A percentile compares a stretch with the other conserved stretches of the same genome.
phyloP scores from a whole-genome alignment of 441 rosid genomes.

The Syzygium syzygioides region DNA sequence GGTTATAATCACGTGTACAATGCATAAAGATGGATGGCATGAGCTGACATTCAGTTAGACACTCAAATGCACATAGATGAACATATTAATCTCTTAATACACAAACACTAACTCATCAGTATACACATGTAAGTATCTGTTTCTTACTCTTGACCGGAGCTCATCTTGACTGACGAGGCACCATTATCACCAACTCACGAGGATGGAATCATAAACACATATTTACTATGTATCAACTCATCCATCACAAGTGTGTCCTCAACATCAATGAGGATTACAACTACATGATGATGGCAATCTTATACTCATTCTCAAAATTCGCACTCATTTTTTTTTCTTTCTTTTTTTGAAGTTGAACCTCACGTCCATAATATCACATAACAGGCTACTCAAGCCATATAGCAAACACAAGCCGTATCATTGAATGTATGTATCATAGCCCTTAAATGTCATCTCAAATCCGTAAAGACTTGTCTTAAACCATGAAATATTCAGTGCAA shows the following conservation, averaged over 20 bases:
- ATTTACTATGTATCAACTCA: background rate
- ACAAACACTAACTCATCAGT: background rate
- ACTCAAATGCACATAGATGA: background rate
- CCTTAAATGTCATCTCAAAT: background rate
- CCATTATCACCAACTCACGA: background rate
- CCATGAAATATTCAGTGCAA: too few relatives aligned
- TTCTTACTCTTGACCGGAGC: fast-evolving
- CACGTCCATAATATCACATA: background rate
- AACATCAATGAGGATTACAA: background rate
- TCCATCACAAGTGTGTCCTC: background rate
- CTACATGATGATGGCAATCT: background rate
- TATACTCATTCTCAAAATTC: background rate
- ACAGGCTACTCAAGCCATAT: background rate
- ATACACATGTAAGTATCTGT: background rate
- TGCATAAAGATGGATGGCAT: background rate
- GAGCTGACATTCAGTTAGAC: background rate
- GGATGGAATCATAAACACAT: background rate
- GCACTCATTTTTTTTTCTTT: background rate
- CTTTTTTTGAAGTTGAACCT: too few relatives aligned
- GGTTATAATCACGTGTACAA: background rate
- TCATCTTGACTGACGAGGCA: background rate
- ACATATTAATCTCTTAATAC: background rate
- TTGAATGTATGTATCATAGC: background rate
- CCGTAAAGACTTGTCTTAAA: background rate
- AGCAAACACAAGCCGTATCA: background rate